phyloP scores from a whole-genome alignment of 73 alveolate genomes.

The Paramecium bursaria region DNA sequence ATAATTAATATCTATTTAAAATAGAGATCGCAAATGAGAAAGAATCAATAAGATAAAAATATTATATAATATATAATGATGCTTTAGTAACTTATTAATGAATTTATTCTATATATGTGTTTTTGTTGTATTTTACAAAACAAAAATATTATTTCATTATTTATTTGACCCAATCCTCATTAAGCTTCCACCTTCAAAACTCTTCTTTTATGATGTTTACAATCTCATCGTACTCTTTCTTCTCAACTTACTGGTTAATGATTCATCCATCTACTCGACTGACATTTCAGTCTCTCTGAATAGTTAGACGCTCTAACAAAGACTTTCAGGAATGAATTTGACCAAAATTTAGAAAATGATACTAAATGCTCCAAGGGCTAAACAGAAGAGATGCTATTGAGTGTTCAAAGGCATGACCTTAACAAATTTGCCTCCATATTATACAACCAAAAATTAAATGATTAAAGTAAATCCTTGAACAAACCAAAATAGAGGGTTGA shows the following conservation, averaged over 20 bases:
- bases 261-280: constrained; percentile 52
- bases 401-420: constrained; percentile 76
- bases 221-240: constrained; percentile 63
- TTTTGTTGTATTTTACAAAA: too few species aligned
- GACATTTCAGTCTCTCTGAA: constrained; percentile 61
- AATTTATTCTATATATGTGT: not conserved
- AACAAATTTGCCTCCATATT: constrained; percentile 89
- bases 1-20: too few species aligned
- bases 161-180: constrained; percentile 6
- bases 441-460: constrained; percentile 80
- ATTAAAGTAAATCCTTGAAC: constrained; percentile 76
- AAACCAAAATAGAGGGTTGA: constrained; percentile 77
- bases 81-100: constrained; percentile 21
- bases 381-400: constrained; percentile 79
- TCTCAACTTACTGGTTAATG: constrained; percentile 63
- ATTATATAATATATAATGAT: too few species aligned
- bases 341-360: constrained; percentile 49
- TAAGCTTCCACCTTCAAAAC: not conserved
- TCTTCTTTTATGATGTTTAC: constrained; percentile 51
- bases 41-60: too few species aligned
- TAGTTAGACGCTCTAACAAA: constrained; percentile 47
- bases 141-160: not conserved
- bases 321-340: constrained; percentile 44
- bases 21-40: too few species aligned
- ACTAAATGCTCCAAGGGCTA: constrained; percentile 73